Evolutionary conservation across 306 rosid species (phyloP).

Genomic region (Vigna radiata): DNA sequence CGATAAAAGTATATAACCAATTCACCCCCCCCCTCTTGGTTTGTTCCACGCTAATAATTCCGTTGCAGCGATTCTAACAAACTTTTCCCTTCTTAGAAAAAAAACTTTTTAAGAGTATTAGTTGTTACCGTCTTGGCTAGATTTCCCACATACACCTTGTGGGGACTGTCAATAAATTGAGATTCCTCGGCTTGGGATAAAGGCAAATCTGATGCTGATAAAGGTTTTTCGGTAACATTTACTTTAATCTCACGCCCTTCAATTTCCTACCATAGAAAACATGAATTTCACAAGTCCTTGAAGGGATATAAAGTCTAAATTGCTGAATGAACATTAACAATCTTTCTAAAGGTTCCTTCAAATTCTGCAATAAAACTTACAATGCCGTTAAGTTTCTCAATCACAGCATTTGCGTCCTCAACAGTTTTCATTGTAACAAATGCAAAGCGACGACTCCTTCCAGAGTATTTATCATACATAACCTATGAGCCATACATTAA

Average conservation of each 20-base stretch:
- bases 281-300: conserved; percentile 31
- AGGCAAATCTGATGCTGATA: conserved; percentile 52
- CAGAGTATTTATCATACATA: conserved; percentile 92
- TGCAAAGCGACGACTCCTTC: conserved; percentile 92
- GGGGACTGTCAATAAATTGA: conserved; percentile 78
- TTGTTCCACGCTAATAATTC: too few relatives aligned
- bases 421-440: conserved; percentile 80
- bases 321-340: background rate
- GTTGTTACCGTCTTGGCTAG: conserved; percentile 81
- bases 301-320: conserved; percentile 17
- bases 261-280: conserved; percentile 63
- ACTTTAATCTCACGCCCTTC: conserved; percentile 87
- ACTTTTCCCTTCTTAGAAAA: conserved; percentile 79
- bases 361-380: conserved; percentile 55
- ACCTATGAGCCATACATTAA: conserved; percentile 62
- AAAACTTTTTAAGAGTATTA: conserved; percentile 65
- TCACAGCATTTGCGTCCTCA: conserved; percentile 80
- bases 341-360: conserved; percentile 5
- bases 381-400: conserved; percentile 89
- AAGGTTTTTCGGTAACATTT: conserved; percentile 87
- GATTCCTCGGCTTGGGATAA: conserved; percentile 73
- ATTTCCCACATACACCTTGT: conserved; percentile 96
- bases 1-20: too few relatives aligned
- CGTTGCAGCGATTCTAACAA: too few relatives aligned
- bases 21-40: too few relatives aligned